Conservation (phyloP, 306 rosid species). For the Pterocarpus santalinus region DNA sequence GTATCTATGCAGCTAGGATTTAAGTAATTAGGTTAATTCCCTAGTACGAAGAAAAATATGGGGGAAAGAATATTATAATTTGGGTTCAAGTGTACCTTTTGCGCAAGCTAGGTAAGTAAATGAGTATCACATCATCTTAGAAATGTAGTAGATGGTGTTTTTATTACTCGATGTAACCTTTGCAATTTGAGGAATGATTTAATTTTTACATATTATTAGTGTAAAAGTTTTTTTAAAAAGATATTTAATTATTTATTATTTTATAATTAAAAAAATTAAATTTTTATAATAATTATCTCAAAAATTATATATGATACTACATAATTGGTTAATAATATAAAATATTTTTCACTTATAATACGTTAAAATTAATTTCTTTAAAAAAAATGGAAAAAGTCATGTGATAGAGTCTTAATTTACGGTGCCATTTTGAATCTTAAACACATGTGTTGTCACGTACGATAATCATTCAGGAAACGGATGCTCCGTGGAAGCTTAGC, state of each 20-base stretch:
- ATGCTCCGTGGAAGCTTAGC: slow-evolving; percentile 36
- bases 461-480: slow-evolving; percentile 43
- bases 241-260: too few relatives aligned
- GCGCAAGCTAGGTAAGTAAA: slow-evolving; percentile 40
- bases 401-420: slow-evolving; percentile 22
- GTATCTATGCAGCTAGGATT: slow-evolving; percentile 38
- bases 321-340: too few relatives aligned
- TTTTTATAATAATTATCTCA: too few relatives aligned
- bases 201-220: too few relatives aligned
- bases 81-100: slow-evolving; percentile 38
- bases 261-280: too few relatives aligned
- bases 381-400: neutral
- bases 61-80: slow-evolving; percentile 8
- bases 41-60: slow-evolving; percentile 27
- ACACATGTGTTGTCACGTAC: slow-evolving; percentile 57
- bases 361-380: too few relatives aligned
- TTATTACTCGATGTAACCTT: slow-evolving; percentile 41
- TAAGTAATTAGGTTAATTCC: slow-evolving; percentile 22
- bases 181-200: slow-evolving; percentile 30
- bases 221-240: too few relatives aligned
- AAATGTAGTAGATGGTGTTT: slow-evolving; percentile 23
- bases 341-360: too few relatives aligned
- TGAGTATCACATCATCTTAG: neutral
- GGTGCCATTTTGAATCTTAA: slow-evolving; percentile 44
- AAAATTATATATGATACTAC: too few relatives aligned